phyloP scores from a whole-genome alignment of 331 rosid species.

The Ulmus americana region DNA sequence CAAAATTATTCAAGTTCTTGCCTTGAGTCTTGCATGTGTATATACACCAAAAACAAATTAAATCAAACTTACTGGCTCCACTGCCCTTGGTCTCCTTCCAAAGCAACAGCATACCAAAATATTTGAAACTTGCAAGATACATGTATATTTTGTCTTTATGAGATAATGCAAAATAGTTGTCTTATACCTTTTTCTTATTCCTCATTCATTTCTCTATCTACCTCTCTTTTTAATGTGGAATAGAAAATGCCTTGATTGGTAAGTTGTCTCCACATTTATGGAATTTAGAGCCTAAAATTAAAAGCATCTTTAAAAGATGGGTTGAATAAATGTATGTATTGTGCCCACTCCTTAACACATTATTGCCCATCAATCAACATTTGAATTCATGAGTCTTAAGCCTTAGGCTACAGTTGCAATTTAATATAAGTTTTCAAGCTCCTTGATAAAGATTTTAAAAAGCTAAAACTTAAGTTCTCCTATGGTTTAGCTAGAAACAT shows the following conservation, averaged over 20 bases:
- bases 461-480: neutral
- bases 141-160: neutral
- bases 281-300: neutral
- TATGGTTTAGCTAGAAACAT: neutral
- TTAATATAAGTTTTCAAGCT: neutral
- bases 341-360: neutral
- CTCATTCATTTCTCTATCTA: too few species aligned
- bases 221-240: too few species aligned
- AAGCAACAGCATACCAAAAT: too few species aligned
- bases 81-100: too few species aligned
- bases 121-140: too few species aligned
- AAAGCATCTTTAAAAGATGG: neutral
- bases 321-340: neutral
- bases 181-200: neutral
- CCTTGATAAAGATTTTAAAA: neutral
- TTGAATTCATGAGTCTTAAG: neutral
- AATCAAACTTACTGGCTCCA: too few species aligned
- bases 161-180: neutral
- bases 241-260: neutral
- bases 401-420: neutral
- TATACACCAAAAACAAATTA: too few species aligned
- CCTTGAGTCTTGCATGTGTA: too few species aligned
- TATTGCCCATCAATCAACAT: neutral
- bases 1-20: too few species aligned
- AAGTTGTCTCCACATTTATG: neutral